These are phyloP conservation scores for Saccharomycopsis sp. DNA, from an alignment of 805 yeast species.

Conservation along the genomic window DNA sequence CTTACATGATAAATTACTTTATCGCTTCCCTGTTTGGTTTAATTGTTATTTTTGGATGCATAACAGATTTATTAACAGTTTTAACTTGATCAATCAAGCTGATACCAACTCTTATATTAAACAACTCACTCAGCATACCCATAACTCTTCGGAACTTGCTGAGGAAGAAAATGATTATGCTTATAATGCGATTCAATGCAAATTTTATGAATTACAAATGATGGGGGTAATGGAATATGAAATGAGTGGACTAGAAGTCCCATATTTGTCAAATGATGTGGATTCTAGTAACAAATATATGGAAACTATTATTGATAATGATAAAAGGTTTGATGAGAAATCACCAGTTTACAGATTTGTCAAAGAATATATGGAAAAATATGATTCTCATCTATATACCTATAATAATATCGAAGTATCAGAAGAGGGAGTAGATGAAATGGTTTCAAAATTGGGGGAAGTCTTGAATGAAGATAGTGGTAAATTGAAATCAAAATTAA, in stretches of 20 bases:
- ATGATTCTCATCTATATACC: conserved; percentile 50
- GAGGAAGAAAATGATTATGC: conserved; percentile 4
- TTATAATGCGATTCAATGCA: conserved; percentile 47
- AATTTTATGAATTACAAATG: conserved; percentile 93
- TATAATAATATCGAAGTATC: conserved; percentile 1
- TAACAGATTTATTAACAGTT: conserved; percentile 23
- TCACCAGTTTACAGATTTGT: no score
- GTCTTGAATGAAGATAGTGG: no score
- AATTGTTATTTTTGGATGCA: conserved; percentile 81
- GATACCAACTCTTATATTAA: background rate
- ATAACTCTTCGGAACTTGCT: no score
- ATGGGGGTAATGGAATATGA: conserved; percentile 97
- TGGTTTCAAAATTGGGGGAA: background rate
- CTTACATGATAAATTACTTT: conserved; percentile 37
- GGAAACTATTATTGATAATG: conserved; percentile 36
- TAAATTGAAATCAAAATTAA: no score
- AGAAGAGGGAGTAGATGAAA: conserved; percentile 7
- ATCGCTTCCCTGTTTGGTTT: conserved; percentile 91
- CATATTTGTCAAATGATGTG: conserved; percentile 11
- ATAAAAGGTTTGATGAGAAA: no score
- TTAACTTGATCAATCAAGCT: conserved; percentile 1
- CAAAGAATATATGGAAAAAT: conserved; percentile 51
- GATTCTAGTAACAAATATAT: no score
- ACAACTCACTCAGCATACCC: background rate
- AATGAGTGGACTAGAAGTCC: conserved; percentile 31